These are phyloP conservation scores for Lasiodiplodia gonubiensis DNA, from an alignment of 2,329 filamentous ascomycete species.

Conservation along the genomic window DNA sequence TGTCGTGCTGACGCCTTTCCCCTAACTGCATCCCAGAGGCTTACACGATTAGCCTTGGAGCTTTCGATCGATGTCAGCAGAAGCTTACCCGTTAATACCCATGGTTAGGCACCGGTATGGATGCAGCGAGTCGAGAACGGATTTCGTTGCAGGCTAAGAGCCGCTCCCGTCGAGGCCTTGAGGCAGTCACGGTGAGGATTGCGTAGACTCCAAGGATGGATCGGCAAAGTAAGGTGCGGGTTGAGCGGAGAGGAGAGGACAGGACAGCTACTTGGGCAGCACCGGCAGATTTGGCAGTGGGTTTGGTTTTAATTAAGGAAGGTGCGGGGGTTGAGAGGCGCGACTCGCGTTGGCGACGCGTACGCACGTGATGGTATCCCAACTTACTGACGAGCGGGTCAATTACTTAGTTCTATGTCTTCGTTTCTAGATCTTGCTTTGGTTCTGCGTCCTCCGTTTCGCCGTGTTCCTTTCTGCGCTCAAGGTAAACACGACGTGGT, in stretches of 20 bases:
- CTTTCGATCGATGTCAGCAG: background rate
- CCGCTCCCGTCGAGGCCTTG: background rate
- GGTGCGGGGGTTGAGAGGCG: background rate
- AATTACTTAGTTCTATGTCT: background rate
- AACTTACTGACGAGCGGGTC: too few species aligned
- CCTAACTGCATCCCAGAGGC: background rate
- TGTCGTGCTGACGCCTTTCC: background rate
- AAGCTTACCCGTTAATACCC: constrained; percentile 3
- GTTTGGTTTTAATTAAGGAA: background rate
- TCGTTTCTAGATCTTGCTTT: constrained; percentile 9
- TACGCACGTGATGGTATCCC: background rate
- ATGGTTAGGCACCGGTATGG: background rate
- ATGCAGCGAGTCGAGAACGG: background rate
- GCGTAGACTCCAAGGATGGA: background rate
- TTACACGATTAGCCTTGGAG: background rate
- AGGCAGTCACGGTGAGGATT: background rate
- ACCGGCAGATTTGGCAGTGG: background rate
- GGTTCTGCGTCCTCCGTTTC: constrained; percentile 50
- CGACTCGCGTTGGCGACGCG: background rate
- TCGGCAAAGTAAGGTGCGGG: background rate
- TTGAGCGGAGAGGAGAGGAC: background rate
- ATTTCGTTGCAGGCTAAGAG: background rate
- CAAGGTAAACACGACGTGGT: constrained; percentile 70
- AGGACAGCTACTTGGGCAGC: too few species aligned
- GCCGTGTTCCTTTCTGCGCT: constrained; percentile 68